A percentile compares a stretch with the other conserved stretches of the same genome.
Evolutionary conservation across 2,329 filamentous ascomycete species (phyloP).

Genomic region (Chaetomiaceae sp.): DNA sequence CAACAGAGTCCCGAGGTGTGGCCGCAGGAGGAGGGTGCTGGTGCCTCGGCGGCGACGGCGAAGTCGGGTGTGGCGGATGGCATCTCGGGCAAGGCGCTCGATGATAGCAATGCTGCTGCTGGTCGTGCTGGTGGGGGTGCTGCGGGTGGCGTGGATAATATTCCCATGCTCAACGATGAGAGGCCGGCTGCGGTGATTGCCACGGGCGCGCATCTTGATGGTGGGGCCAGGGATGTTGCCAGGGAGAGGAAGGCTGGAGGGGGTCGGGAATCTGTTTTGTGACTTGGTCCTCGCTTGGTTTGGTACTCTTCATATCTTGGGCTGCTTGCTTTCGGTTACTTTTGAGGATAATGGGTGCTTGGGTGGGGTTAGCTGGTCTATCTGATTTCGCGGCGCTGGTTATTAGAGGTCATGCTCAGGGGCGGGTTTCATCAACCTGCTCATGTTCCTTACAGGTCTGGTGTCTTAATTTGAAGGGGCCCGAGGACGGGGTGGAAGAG

Average conservation of each 20-base stretch:
- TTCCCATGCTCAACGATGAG: slow-evolving; percentile 53
- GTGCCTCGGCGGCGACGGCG: not conserved
- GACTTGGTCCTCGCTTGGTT: not conserved
- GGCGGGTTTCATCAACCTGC: not conserved
- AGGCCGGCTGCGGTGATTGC: slow-evolving; percentile 23
- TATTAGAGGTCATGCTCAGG: not conserved
- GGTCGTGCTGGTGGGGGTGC: slow-evolving; percentile 22
- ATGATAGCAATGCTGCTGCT: too few species aligned
- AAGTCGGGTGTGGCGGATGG: slow-evolving; percentile 15
- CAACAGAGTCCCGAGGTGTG: slow-evolving; percentile 58
- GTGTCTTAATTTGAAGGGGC: not conserved
- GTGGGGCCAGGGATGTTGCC: slow-evolving; percentile 41
- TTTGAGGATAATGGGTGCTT: not conserved
- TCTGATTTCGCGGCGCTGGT: not conserved
- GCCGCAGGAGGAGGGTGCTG: slow-evolving; percentile 28
- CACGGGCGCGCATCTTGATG: slow-evolving; percentile 30
- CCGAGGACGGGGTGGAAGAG: too few species aligned
- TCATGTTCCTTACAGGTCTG: not conserved
- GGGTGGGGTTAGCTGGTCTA: not conserved
- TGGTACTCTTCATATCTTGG: not conserved
- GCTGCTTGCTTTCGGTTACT: not conserved
- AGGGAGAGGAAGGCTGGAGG: slow-evolving; percentile 41
- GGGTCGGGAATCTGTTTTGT: not conserved
- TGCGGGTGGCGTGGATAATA: slow-evolving; percentile 46
- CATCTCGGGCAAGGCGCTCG: slow-evolving; percentile 23